These are phyloP conservation scores for Berberis vulgaris DNA, from an alignment of 164 flowering plant genomes.

Conservation along the genomic window DNA sequence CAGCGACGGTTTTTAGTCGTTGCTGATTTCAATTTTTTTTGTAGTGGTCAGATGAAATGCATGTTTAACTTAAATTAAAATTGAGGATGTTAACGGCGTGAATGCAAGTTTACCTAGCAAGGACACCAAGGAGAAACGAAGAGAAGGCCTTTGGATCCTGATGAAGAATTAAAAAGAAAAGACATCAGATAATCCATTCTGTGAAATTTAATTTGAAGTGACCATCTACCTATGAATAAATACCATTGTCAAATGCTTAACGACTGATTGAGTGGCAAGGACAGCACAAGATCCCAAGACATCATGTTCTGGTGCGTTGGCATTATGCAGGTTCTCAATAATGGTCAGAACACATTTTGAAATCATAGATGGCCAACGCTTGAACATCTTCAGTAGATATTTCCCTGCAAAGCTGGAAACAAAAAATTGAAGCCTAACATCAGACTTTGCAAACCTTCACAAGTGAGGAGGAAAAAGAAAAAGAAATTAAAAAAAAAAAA, in stretches of 20 bases:
- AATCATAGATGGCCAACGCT: slow-evolving; percentile 80
- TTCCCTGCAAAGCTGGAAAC: slow-evolving; percentile 77
- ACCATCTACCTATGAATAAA: too few relatives aligned
- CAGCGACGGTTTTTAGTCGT: too few relatives aligned
- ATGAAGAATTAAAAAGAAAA: not conserved
- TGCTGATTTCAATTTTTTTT: too few relatives aligned
- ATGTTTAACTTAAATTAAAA: not conserved
- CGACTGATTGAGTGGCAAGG: slow-evolving; percentile 71
- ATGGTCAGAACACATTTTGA: slow-evolving; percentile 70
- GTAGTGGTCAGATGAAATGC: not conserved
- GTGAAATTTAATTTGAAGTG: too few relatives aligned
- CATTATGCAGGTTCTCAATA: slow-evolving; percentile 46
- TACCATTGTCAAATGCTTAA: slow-evolving; percentile 85
- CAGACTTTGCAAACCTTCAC: too few relatives aligned
- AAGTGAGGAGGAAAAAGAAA: too few relatives aligned
- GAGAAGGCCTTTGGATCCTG: slow-evolving; percentile 79
- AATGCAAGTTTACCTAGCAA: slow-evolving; percentile 53
- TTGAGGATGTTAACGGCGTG: not conserved
- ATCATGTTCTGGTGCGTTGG: slow-evolving; percentile 63
- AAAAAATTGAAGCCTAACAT: not conserved
- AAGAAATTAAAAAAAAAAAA: too few relatives aligned
- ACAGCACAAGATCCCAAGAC: slow-evolving; percentile 88
- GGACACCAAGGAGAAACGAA: slow-evolving; percentile 70
- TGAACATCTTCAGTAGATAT: slow-evolving; percentile 74
- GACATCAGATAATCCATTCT: too few relatives aligned